Conservation (phyloP, 306 rosid species). For the Quercus agrifolia region DNA sequence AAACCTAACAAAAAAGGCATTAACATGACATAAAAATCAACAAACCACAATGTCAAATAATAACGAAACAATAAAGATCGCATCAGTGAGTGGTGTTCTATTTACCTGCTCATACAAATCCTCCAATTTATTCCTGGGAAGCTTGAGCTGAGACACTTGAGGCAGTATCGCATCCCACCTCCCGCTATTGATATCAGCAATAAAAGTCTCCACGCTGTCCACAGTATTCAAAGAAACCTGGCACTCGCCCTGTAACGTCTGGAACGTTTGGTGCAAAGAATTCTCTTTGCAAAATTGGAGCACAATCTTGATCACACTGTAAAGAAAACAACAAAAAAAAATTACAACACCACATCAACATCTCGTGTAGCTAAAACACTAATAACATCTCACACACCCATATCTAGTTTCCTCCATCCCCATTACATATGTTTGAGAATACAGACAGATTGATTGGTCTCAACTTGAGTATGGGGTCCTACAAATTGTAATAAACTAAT, state of each 20-base stretch:
- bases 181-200: constrained; percentile 89
- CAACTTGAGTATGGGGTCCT: too few species aligned
- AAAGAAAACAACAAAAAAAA: not conserved
- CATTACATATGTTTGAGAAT: too few species aligned
- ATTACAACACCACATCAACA: not conserved
- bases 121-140: constrained; percentile 89
- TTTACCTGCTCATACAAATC: constrained; percentile 96
- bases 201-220: constrained; percentile 91
- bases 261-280: constrained; percentile 87
- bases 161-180: constrained; percentile 98
- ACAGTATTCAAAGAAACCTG: constrained; percentile 96
- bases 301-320: constrained; percentile 94
- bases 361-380: not conserved
- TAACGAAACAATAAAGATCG: too few species aligned
- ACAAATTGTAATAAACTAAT: too few species aligned
- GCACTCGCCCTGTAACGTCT: constrained; percentile 90
- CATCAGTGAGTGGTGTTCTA: not conserved
- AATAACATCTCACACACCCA: not conserved
- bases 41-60: too few species aligned
- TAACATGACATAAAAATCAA: too few species aligned
- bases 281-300: constrained; percentile 98
- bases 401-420: not conserved
- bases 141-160: constrained; percentile 95
- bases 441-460: too few species aligned
- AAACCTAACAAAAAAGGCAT: too few species aligned